Evolutionary conservation across 2,329 filamentous ascomycete species (phyloP), one percentile per base, ranked within the genome.

Genomic region (Fusarium foetens): DNA sequence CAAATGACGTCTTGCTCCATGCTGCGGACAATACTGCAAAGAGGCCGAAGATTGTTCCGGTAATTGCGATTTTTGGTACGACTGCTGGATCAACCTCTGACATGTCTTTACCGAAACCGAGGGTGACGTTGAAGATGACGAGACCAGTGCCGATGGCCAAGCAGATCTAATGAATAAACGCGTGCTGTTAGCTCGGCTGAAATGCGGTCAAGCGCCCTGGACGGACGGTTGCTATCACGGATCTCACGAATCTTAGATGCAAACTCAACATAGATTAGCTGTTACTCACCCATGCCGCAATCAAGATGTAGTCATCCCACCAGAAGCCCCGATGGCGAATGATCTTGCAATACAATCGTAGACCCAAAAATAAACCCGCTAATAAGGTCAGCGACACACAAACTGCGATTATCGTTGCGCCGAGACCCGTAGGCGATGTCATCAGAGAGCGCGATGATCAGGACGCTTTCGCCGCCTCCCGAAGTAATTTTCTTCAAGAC

Each of bases 1-100:
- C 59, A 31, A 65, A 65, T 27, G 63, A 65, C 0, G 48, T 64
- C 8, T 65, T 65, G 21, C 63, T 64, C 63, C 63, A 65, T 33
- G 63, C 1, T 29, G 21, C 48, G 1, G 35, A 41, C 2, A 65
- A 17, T 16, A 41, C 29, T 14, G 17, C 21, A 6, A 65, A 65
- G 1, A 65, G 8, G 1, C 63, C 63, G 12, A 23, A 64, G 0
- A 65, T 19, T 0, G 63, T 64, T 4, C 63, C 59, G 0, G 23
- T 31, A 0, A 65, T 48, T 16, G 29, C 59, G 3, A 64, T 57
- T 9, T 12, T 57, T 3, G 59, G 41, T 14, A 65, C 9, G 1
- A 19, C 4, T 0, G 23, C 23, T 8, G 63, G 63, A 14, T 64
- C 19, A 38, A 65, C 48, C 2, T 64, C 14, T 14, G 29, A 6